phyloP scores from a whole-genome alignment of 495 filamentous ascomycete genomes.

The Lophiotrema nucula region DNA sequence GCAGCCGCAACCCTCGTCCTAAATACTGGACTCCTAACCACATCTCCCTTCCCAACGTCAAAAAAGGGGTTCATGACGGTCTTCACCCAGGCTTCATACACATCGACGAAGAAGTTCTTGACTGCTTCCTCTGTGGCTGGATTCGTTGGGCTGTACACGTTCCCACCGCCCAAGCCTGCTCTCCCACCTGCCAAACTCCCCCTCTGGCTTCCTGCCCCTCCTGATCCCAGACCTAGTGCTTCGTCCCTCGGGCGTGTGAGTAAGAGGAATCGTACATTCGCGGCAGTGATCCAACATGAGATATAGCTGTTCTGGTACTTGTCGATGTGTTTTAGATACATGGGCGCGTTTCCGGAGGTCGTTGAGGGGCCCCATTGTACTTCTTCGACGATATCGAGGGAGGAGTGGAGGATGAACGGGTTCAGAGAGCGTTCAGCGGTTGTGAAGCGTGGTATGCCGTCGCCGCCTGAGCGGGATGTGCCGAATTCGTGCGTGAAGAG shows the following conservation, averaged over 20 bases:
- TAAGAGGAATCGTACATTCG: conserved; percentile 82
- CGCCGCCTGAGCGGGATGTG: conserved; percentile 88
- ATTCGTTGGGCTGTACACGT: conserved; percentile 73
- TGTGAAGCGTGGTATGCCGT: conserved; percentile 83
- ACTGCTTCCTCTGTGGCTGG: conserved; percentile 93
- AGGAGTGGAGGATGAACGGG: conserved; percentile 93
- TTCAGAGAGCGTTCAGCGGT: conserved; percentile 89
- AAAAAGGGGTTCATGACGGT: conserved; percentile 98
- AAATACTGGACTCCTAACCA: conserved; percentile 83
- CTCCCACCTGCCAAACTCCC: conserved; percentile 25
- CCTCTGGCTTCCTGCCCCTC: conserved; percentile 33
- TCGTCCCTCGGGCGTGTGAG: conserved; percentile 69
- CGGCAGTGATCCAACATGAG: conserved; percentile 83
- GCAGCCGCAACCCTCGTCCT: conserved; percentile 74
- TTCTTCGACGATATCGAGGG: conserved; percentile 91
- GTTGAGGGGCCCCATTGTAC: conserved; percentile 69
- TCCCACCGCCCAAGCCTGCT: conserved; percentile 18
- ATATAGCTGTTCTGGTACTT: conserved; percentile 88
- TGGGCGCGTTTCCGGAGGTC: conserved; percentile 40
- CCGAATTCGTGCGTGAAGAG: conserved; percentile 96
- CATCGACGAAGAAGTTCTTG: conserved; percentile 86
- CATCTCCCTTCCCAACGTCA: conserved; percentile 69
- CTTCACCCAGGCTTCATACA: conserved; percentile 94
- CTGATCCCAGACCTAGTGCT: conserved; percentile 34
- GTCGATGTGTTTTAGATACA: conserved; percentile 95